Conservation (phyloP, 2,329 filamentous ascomycete species). For the Drechslera avenae region DNA sequence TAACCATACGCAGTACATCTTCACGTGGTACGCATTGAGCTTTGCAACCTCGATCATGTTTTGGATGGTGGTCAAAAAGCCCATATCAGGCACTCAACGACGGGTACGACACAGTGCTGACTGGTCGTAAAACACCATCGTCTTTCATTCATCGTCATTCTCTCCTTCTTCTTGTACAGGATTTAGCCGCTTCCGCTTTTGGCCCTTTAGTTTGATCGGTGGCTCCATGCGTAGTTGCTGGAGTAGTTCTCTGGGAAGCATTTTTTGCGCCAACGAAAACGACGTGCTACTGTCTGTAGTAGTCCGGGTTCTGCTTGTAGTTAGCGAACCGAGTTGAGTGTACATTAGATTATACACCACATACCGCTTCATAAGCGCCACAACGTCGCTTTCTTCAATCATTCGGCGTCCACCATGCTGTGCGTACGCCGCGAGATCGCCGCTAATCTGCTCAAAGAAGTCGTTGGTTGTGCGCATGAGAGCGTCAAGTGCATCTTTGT, state of each 20-base stretch:
- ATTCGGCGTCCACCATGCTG: conserved; percentile 81
- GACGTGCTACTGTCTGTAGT: conserved; percentile 72
- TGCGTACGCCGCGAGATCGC: conserved; percentile 80
- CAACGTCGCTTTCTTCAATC: conserved; percentile 83
- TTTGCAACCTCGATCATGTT: conserved; percentile 92
- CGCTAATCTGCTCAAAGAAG: conserved; percentile 87
- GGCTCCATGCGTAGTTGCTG: conserved; percentile 76
- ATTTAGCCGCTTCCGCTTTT: conserved; percentile 51
- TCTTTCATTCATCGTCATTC: conserved; percentile 50
- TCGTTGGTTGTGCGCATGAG: conserved; percentile 84
- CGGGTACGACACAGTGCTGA: conserved; percentile 77
- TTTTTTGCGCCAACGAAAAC: conserved; percentile 82
- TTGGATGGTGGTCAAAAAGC: conserved; percentile 92
- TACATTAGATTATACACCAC: conserved; percentile 42
- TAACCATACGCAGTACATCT: conserved; percentile 97
- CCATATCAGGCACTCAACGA: conserved; percentile 71
- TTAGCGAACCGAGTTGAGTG: conserved; percentile 9
- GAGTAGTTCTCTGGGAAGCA: conserved; percentile 80
- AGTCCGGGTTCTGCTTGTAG: conserved; percentile 58
- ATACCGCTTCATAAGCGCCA: conserved; percentile 82
- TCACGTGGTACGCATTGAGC: conserved; percentile 93
- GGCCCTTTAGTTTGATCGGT: conserved; percentile 53
- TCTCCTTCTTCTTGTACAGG: conserved; percentile 53
- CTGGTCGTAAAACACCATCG: conserved; percentile 61
- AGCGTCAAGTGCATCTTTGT: conserved; percentile 72